phyloP scores from a whole-genome alignment of 768 basidiomycete species.

The Trametes cinnabarina region DNA sequence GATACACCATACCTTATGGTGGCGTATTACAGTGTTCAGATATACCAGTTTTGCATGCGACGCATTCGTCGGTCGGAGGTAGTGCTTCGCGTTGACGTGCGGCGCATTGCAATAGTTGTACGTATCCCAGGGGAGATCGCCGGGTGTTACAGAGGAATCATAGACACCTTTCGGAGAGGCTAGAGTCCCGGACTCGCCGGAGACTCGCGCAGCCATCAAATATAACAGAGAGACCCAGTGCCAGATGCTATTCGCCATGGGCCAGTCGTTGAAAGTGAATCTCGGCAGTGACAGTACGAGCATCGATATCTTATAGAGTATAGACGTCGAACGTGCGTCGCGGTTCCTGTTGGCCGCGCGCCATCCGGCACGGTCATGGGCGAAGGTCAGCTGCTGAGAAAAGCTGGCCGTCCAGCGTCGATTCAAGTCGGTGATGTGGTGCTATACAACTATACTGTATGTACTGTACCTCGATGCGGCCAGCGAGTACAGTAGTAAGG shows the following conservation, averaged over 20 bases:
- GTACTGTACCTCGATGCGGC: no score
- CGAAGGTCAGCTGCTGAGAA: not conserved
- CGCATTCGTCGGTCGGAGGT: conserved; percentile 29
- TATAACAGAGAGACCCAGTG: conserved; percentile 1
- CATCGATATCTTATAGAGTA: not conserved
- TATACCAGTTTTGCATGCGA: conserved; percentile 37
- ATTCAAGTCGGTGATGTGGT: no score
- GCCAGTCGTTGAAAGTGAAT: not conserved
- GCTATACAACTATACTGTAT: no score
- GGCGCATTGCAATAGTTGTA: conserved; percentile 56
- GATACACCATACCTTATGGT: conserved; percentile 41
- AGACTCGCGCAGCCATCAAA: not conserved
- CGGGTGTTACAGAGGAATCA: conserved; percentile 43
- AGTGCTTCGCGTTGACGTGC: conserved; percentile 42
- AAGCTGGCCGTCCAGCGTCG: no score
- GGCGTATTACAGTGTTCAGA: conserved; percentile 43
- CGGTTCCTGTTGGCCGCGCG: not conserved
- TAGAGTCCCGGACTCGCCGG: conserved; percentile 7
- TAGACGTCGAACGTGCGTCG: conserved; percentile 1
- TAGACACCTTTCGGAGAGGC: conserved; percentile 38
- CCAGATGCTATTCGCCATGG: conserved; percentile 3
- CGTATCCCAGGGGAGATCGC: conserved; percentile 43
- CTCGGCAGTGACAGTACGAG: not conserved
- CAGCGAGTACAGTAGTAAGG: no score
- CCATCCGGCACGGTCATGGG: not conserved